phyloP scores from a whole-genome alignment of 73 alveolate genomes.

The Blepharisma japonicum region DNA sequence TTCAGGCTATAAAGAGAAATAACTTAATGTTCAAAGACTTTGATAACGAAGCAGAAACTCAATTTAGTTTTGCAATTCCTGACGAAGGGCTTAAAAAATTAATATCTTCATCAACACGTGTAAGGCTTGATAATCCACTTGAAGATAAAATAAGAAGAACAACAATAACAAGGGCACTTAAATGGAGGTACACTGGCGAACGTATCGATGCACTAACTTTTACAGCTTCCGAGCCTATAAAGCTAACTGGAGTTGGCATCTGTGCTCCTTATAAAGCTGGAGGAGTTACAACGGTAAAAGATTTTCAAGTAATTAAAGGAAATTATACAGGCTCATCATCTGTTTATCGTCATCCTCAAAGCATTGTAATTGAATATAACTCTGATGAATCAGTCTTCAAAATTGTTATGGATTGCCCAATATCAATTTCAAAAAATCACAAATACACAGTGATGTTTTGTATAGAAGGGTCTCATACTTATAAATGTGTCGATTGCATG shows the following conservation, averaged over 20 bases:
- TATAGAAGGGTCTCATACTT: conserved; percentile 29
- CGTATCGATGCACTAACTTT: neutral
- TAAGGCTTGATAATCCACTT: neutral
- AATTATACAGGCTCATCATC: neutral
- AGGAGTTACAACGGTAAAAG: conserved; percentile 6
- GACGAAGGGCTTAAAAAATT: neutral
- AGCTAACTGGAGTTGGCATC: conserved; percentile 19
- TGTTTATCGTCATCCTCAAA: conserved; percentile 2
- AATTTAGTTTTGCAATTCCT: neutral
- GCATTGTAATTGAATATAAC: neutral
- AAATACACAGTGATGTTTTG: conserved; percentile 11
- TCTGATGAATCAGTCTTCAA: neutral
- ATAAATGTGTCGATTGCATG: conserved; percentile 19
- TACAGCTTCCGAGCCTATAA: neutral
- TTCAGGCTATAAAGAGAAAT: neutral
- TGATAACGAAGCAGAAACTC: neutral
- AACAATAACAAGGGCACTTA: neutral
- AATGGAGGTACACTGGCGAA: conserved; percentile 4
- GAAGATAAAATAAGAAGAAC: neutral
- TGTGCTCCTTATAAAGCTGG: conserved; percentile 27
- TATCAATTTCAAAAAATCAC: neutral
- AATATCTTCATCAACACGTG: neutral
- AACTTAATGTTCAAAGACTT: neutral
- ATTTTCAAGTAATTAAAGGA: conserved; percentile 9
- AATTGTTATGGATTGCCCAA: neutral